These are phyloP conservation scores for Zygoascus hellenicus DNA, from an alignment of 1,139 yeast genomes.

Conservation along the genomic window DNA sequence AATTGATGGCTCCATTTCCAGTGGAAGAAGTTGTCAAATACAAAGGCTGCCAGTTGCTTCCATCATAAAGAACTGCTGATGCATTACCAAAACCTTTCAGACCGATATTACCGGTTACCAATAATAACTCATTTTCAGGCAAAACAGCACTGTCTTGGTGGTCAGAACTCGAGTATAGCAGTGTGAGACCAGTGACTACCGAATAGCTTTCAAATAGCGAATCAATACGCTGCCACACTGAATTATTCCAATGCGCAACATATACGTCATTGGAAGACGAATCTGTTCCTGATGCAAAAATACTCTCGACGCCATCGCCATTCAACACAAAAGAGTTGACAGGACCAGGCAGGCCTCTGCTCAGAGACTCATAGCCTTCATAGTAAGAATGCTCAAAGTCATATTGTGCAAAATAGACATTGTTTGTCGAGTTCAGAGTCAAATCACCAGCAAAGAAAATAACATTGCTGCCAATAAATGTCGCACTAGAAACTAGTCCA, in stretches of 20 bases:
- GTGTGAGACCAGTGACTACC: conserved; percentile 31
- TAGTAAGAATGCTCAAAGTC: conserved; percentile 41
- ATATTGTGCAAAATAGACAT: conserved; percentile 45
- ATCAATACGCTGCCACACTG: conserved; percentile 33
- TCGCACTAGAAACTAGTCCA: conserved; percentile 54
- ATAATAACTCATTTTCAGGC: conserved; percentile 43
- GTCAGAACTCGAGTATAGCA: conserved; percentile 29
- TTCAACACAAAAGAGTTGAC: conserved; percentile 49
- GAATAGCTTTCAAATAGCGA: conserved; percentile 34
- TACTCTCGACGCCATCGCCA: conserved; percentile 43
- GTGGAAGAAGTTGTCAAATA: conserved; percentile 36
- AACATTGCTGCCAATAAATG: conserved; percentile 45
- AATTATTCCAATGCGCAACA: conserved; percentile 32
- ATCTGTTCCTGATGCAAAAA: conserved; percentile 51
- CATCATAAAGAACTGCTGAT: conserved; percentile 66
- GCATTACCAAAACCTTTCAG: conserved; percentile 52
- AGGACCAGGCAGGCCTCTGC: conserved; percentile 36
- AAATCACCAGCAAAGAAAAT: conserved; percentile 63
- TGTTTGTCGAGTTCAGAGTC: conserved; percentile 36
- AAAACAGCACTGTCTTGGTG: conserved; percentile 37
- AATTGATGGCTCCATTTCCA: conserved; percentile 26
- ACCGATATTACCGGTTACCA: conserved; percentile 58
- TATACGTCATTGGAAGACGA: conserved; percentile 33
- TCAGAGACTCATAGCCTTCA: conserved; percentile 22
- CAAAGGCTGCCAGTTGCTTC: conserved; percentile 68